Evolutionary conservation across 805 yeast species (phyloP).

Genomic region (Suhomyces faveliae): DNA sequence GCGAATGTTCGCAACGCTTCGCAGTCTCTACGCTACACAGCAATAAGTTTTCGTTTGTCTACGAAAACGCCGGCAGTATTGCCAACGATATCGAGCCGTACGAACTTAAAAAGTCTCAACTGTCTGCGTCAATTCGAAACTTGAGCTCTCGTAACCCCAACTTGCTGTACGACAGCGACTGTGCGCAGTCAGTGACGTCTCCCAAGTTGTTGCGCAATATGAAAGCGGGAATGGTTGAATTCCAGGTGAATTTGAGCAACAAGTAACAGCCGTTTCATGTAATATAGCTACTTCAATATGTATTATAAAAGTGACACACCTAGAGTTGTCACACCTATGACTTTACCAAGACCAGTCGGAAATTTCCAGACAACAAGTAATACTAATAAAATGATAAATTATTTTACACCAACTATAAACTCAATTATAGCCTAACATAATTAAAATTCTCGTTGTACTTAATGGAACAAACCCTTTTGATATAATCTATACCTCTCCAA

Average conservation of each 20-base stretch:
- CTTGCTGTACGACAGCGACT: conserved; percentile 5
- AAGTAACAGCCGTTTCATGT: not conserved
- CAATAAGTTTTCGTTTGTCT: conserved; percentile 14
- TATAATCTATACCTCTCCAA: no score
- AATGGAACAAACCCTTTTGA: no score
- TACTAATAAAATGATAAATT: no score
- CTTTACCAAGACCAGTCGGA: no score
- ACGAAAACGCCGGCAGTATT: conserved; percentile 9
- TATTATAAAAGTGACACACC: not conserved
- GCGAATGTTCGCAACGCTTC: conserved; percentile 12
- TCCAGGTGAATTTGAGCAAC: conserved; percentile 13
- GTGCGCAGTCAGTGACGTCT: not conserved
- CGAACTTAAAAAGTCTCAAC: conserved; percentile 3
- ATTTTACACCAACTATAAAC: no score
- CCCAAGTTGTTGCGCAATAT: conserved; percentile 10
- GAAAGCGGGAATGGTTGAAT: conserved; percentile 16
- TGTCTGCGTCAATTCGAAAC: conserved; percentile 1
- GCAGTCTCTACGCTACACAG: conserved; percentile 7
- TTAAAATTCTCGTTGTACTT: no score
- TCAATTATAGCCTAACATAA: no score
- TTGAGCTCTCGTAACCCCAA: conserved; percentile 2
- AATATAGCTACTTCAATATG: not conserved
- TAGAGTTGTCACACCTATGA: no score
- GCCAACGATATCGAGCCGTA: conserved; percentile 6
- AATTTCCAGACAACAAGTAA: no score